Evolutionary conservation across 768 basidiomycete genomes (phyloP), one percentile per base, ranked within the genome.

Genomic region (Lactarius tabidus): DNA sequence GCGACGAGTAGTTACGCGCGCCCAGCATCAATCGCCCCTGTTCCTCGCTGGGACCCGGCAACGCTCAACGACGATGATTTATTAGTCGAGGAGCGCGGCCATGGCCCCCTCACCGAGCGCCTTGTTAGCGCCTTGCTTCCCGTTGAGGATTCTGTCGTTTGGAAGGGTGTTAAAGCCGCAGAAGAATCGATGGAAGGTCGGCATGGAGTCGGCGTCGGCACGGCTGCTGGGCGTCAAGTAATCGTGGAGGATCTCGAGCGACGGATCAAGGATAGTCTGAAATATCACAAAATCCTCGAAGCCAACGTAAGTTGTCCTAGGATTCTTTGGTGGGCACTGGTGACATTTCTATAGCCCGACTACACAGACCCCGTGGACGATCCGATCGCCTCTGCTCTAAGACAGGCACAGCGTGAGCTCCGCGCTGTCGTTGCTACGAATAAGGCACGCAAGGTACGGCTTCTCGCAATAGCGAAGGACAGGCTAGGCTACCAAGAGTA

Each of bases 401-500:
- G 96, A 3, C 88, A 92, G 51, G 91, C 93, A 20, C 97, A 99
- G 74, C 78, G 82, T 17, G 86, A 93, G 69, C 82, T 99, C 6
- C 85, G 89, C 12, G 79, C 78, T 7, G 90, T 98, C 57, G 80
- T 90, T 2, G 82, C 87, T 10, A 82, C 86, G 64, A 99, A 99
- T 80, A 93, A 95, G 71, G 84, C 85, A 3, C 88, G 96, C 15
- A 90, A 90, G 73, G 76, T 77, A 35, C 86, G 90, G 4, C 82
- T 98, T 2, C 82, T 82, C 17, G 78, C 80, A 17, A 83, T 95
- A 66, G 94, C 95, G 33, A 85, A 88, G 65, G 92, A 95, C 71
- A 85, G 95, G 26, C 82, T 98, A 20, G 94, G 88, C 7, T 92
- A 93, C 73, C 91, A 93, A 71, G 96, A 98, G 72, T 98, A 96